Percentiles rank a stretch among this genome's conserved stretches.
Evolutionary conservation across 176 grass and related monocot genomes (phyloP).

Genomic region (Tuctoria greenei): DNA sequence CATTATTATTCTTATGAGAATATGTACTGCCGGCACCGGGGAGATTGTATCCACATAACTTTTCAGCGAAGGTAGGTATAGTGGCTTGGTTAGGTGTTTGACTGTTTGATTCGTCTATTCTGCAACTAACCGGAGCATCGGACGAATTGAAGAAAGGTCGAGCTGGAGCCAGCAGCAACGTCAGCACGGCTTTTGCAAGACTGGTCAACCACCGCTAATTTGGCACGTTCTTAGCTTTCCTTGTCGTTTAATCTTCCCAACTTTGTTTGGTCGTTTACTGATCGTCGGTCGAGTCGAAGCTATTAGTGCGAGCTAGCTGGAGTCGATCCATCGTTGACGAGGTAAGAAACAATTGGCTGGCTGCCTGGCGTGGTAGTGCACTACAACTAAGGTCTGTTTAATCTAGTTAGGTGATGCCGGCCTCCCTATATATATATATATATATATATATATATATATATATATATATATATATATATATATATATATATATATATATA

Average conservation of each 20-base stretch:
- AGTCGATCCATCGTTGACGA: background rate
- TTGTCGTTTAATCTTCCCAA: background rate
- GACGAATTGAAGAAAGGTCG: background rate
- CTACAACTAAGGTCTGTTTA: background rate
- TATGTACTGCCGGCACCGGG: too few species aligned
- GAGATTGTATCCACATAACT: background rate
- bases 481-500: too few species aligned
- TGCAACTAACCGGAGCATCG: too few species aligned
- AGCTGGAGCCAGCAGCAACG: background rate
- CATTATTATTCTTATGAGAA: background rate
- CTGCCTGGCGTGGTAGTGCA: background rate
- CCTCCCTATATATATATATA: too few species aligned
- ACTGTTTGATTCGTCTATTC: too few species aligned
- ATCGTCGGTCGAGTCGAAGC: background rate
- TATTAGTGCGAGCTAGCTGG: background rate
- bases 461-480: too few species aligned
- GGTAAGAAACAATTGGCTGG: background rate
- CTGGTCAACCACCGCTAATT: constrained; percentile 5
- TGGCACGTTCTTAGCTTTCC: background rate
- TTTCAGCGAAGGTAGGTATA: background rate
- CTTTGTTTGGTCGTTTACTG: background rate
- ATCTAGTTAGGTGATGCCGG: background rate
- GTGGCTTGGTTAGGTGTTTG: background rate
- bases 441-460: too few species aligned
- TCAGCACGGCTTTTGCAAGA: background rate